Conservation (phyloP, 164 flowering plant species). For the Vitis rotundifolia region DNA sequence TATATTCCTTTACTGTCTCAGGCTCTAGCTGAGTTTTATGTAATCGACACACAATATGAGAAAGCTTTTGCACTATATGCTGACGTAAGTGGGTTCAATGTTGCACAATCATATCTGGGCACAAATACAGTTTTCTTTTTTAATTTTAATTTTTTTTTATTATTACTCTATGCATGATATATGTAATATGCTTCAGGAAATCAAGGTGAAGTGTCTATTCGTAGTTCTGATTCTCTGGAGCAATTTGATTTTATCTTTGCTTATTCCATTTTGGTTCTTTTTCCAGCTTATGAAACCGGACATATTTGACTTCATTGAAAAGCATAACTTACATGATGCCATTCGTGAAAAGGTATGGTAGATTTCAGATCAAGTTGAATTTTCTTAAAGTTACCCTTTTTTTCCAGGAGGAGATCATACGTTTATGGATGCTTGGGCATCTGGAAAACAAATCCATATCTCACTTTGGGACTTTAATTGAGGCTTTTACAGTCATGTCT, state of each 20-base stretch:
- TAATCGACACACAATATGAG: slow-evolving; percentile 79
- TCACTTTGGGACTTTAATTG: too few relatives aligned
- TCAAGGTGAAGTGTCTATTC: neutral
- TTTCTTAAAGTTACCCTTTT: too few relatives aligned
- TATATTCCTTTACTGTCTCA: slow-evolving; percentile 29
- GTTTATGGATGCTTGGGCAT: neutral
- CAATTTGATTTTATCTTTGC: slow-evolving; percentile 8
- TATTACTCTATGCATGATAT: neutral
- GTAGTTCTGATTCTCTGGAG: neutral
- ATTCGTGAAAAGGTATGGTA: slow-evolving; percentile 82
- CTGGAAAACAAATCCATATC: neutral
- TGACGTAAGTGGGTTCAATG: slow-evolving; percentile 68
- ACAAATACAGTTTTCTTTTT: too few relatives aligned
- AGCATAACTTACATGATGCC: slow-evolving; percentile 77
- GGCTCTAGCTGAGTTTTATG: slow-evolving; percentile 94
- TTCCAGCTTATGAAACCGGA: slow-evolving; percentile 91
- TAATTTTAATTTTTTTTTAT: too few relatives aligned
- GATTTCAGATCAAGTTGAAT: neutral
- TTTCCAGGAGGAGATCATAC: too few relatives aligned
- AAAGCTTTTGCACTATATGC: slow-evolving; percentile 88
- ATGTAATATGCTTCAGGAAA: neutral
- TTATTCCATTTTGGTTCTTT: slow-evolving; percentile 4
- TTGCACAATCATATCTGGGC: neutral
- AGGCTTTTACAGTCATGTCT: too few relatives aligned
- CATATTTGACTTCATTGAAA: slow-evolving; percentile 83